Evolutionary conservation across 73 alveolate genomes (phyloP), one percentile per base, ranked within the genome.

Genomic region (Blepharisma stoltei): DNA sequence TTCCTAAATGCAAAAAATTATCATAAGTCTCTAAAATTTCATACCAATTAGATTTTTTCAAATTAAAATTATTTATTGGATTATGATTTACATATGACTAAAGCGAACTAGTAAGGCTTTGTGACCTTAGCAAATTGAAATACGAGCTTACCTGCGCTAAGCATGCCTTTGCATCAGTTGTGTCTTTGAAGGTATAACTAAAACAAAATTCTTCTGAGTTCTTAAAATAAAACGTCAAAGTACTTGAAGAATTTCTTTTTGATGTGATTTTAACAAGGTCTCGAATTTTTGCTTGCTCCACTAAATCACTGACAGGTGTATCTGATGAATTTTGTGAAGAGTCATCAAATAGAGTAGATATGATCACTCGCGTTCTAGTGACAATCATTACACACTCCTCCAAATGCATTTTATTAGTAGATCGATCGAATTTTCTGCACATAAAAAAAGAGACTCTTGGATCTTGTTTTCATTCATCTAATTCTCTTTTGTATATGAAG

Each of bases 221-320:
- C 65, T 50, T 50, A 50, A 50, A 50, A 18, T 50, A 50, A 50
- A 50, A 50, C n/a, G 65, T 50, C 65, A 50, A 50, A 14, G 65
- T 50, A 4, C 65, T 50, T 50, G 65, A 18, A 18, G 65, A 50
- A 18, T 18, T 50, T 50, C 65, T 50, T 18, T 50, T 50, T 18
- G 65, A 50, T 1, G 65, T 50, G 65, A 50, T 50, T 18, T 50
- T 50, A 50, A 50, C 27, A 11, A 50, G 21, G 4, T 50, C 65
- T 4, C 21, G n/a, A 14, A 50, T 50, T 50, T 50, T 50, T 50
- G 65, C 65, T 14, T 50, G 65, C 4, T 50, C 66, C 23, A 52
- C 23, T 52, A 52, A 52, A 52, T 14, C 23, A 20, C 66, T 52
- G 27, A 52, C 66, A 14, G 66, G 66, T 52, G 66, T 52, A 20